Conservation (phyloP, 2,329 filamentous ascomycete genomes). For the Xylaria sp. region DNA sequence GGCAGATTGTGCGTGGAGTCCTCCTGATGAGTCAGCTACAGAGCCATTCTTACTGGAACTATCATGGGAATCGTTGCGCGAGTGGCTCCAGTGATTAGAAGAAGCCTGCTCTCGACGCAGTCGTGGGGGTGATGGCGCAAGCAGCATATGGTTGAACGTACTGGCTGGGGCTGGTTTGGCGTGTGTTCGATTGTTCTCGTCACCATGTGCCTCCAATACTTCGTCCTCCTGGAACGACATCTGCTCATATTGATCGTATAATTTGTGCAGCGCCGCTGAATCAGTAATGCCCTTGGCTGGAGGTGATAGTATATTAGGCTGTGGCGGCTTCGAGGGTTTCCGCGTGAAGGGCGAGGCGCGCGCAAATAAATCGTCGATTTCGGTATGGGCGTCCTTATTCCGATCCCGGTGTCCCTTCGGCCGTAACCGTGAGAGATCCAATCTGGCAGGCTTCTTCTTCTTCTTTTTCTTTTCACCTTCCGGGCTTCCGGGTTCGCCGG, state of each 20-base stretch:
- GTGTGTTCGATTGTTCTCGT: slow-evolving; percentile 7
- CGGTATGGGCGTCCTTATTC: slow-evolving; percentile 22
- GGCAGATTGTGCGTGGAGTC: slow-evolving; percentile 24
- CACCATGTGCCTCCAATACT: slow-evolving; percentile 15
- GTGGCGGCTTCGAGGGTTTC: slow-evolving; percentile 15
- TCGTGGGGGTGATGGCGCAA: slow-evolving; percentile 24
- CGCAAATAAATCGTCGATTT: slow-evolving; percentile 34
- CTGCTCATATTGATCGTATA: slow-evolving; percentile 56
- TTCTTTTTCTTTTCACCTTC: slow-evolving; percentile 33
- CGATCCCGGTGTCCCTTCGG: slow-evolving; percentile 33
- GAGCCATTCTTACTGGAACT: slow-evolving; percentile 27
- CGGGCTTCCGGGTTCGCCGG: slow-evolving; percentile 41
- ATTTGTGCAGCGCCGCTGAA: slow-evolving; percentile 41
- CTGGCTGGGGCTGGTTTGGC: slow-evolving; percentile 16
- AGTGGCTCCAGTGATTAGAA: slow-evolving; percentile 20
- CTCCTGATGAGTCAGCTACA: slow-evolving; percentile 25
- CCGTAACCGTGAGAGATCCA: slow-evolving; percentile 45
- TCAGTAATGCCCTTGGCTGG: slow-evolving; percentile 29
- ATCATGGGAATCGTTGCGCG: slow-evolving; percentile 26
- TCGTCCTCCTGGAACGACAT: slow-evolving; percentile 44
- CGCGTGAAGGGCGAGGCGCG: slow-evolving; percentile 39
- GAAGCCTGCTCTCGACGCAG: slow-evolving; percentile 14
- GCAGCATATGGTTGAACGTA: slow-evolving; percentile 21
- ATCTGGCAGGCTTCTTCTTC: slow-evolving; percentile 44
- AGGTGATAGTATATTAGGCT: slow-evolving; percentile 26